These are phyloP conservation scores for Henckelia pumila DNA, from an alignment of 257 asterid species.

Conservation along the genomic window DNA sequence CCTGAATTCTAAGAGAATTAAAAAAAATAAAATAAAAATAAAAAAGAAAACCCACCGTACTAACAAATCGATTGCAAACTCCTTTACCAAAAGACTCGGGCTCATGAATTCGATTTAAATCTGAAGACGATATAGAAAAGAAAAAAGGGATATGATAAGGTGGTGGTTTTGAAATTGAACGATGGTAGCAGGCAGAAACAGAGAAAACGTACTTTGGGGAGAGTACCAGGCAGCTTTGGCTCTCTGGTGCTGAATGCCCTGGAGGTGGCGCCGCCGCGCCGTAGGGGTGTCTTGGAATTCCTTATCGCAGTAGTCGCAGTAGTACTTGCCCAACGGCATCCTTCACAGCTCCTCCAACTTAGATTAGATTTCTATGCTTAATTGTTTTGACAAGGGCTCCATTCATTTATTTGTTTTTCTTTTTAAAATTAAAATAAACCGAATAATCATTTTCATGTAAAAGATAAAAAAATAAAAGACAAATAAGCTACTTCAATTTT, in stretches of 20 bases:
- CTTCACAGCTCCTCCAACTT: no score
- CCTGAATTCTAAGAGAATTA: neutral
- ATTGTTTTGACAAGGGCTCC: no score
- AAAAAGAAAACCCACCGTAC: conserved; percentile 57
- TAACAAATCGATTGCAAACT: conserved; percentile 72
- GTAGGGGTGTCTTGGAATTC: conserved; percentile 79
- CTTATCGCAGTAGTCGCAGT: conserved; percentile 93
- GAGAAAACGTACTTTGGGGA: conserved; percentile 27
- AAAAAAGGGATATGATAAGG: neutral
- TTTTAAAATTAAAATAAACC: no score
- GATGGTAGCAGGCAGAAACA: neutral
- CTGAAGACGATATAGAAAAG: conserved; percentile 16
- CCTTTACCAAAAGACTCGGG: conserved; percentile 51
- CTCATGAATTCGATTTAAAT: conserved; percentile 38
- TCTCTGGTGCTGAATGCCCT: conserved; percentile 80
- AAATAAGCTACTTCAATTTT: no score
- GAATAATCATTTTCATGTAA: no score
- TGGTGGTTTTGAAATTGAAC: neutral
- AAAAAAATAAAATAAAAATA: no score
- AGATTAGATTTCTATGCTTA: no score
- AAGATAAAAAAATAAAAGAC: no score
- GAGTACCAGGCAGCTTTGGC: conserved; percentile 91
- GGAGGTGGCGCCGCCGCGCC: conserved; percentile 89
- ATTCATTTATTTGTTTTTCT: no score
- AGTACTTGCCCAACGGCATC: conserved; percentile 79